These are phyloP conservation scores for Mycena olivaceomarginata DNA, from an alignment of 768 basidiomycete species.

Conservation along the genomic window DNA sequence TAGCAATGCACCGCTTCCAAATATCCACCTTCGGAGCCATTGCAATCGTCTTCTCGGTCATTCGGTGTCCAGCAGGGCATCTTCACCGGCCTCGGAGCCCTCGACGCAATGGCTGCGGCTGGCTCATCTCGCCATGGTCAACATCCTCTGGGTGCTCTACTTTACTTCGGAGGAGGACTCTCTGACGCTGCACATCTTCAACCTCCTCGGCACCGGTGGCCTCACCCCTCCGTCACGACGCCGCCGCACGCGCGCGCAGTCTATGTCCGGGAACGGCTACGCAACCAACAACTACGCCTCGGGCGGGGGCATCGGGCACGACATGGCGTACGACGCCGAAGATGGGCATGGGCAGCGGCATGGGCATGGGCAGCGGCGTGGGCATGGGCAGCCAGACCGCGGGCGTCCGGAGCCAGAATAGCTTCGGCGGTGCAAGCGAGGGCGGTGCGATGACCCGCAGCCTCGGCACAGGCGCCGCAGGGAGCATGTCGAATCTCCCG, in stretches of 20 bases:
- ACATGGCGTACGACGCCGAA: conserved; percentile 82
- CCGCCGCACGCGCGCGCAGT: conserved; percentile 79
- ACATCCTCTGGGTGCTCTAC: conserved; percentile 97
- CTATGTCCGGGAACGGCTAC: conserved; percentile 80
- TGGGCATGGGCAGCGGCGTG: conserved; percentile 61
- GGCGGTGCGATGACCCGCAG: conserved; percentile 52
- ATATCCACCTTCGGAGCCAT: conserved; percentile 93
- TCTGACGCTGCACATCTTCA: conserved; percentile 89
- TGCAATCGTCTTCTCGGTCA: conserved; percentile 91
- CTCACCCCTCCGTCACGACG: conserved; percentile 88
- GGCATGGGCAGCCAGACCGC: conserved; percentile 64
- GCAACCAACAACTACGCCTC: conserved; percentile 77
- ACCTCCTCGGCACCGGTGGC: conserved; percentile 90
- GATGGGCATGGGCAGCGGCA: conserved; percentile 65
- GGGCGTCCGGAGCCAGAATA: conserved; percentile 69
- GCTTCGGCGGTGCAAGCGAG: conserved; percentile 64
- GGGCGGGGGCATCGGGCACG: conserved; percentile 83
- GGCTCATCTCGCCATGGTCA: conserved; percentile 94
- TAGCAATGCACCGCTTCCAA: conserved; percentile 95
- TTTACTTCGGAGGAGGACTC: conserved; percentile 98
- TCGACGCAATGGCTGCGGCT: conserved; percentile 93
- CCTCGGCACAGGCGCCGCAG: conserved; percentile 61
- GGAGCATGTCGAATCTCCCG: conserved; percentile 75
- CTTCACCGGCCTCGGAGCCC: conserved; percentile 69
- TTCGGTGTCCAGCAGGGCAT: conserved; percentile 82